These are phyloP conservation scores for Osmozyma mogii DNA, from an alignment of 805 yeast genomes.

Conservation along the genomic window DNA sequence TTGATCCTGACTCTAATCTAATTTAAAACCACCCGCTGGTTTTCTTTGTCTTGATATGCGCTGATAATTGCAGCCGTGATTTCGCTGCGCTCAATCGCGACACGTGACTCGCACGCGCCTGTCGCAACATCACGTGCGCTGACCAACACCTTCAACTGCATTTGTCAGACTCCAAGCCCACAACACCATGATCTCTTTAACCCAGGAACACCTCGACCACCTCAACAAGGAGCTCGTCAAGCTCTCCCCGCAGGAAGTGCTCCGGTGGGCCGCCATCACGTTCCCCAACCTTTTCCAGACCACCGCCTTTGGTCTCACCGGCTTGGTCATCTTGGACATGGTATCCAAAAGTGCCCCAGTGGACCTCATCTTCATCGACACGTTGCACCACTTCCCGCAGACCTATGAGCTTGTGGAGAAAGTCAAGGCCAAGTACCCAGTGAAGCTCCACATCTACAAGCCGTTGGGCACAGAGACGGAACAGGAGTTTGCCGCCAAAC, in stretches of 20 bases:
- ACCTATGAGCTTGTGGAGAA: conserved; percentile 65
- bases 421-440: conserved; percentile 47
- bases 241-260: conserved; percentile 60
- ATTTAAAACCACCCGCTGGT: too few relatives aligned
- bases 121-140: too few relatives aligned
- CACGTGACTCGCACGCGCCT: too few relatives aligned
- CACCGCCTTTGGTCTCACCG: conserved; percentile 93
- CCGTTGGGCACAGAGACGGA: conserved; percentile 55
- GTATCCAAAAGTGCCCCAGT: conserved; percentile 43
- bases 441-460: conserved; percentile 54
- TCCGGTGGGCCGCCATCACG: conserved; percentile 77
- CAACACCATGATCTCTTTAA: background rate
- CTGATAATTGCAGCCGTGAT: too few relatives aligned
- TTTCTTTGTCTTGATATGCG: too few relatives aligned
- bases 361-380: conserved; percentile 81
- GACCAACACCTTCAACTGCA: too few relatives aligned
- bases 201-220: conserved; percentile 50
- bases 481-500: conserved; percentile 51
- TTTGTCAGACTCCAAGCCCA: too few relatives aligned
- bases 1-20: too few relatives aligned
- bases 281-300: conserved; percentile 82
- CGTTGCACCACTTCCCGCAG: conserved; percentile 92
- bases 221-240: conserved; percentile 55
- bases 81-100: too few relatives aligned
- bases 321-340: conserved; percentile 82